A percentile compares a stretch with the other conserved stretches of the same genome.
These are phyloP conservation scores for Amyloporia xantha DNA, from an alignment of 768 basidiomycete species.

Conservation along the genomic window DNA sequence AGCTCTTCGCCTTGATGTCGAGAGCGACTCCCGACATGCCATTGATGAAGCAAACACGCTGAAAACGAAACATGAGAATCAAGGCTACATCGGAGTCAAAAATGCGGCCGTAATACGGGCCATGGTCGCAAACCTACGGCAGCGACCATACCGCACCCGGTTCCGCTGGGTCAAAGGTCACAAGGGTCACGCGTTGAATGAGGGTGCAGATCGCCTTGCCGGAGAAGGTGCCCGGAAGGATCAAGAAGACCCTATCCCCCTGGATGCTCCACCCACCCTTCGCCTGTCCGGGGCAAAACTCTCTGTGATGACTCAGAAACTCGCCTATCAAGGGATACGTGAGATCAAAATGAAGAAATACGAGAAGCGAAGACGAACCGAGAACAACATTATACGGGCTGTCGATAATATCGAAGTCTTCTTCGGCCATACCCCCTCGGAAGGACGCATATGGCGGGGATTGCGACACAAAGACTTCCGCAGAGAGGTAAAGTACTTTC, in stretches of 20 bases:
- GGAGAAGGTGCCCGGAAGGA: too few relatives aligned
- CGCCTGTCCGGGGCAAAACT: not conserved
- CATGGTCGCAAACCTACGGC: slow-evolving; percentile 19
- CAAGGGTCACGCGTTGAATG: too few relatives aligned
- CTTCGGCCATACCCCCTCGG: not conserved
- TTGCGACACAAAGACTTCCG: not conserved
- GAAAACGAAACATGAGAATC: too few relatives aligned
- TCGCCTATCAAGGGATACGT: not conserved
- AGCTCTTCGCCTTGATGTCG: slow-evolving; percentile 8
- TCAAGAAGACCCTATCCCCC: too few relatives aligned
- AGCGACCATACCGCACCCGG: not conserved
- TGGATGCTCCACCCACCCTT: not conserved
- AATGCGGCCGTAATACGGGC: too few relatives aligned
- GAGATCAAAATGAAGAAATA: not conserved
- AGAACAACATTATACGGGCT: not conserved
- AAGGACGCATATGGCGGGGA: not conserved
- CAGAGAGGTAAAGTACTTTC: not conserved
- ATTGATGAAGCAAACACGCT: too few relatives aligned
- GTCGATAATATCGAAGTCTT: too few relatives aligned
- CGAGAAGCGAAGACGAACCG: not conserved
- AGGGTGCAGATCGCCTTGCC: too few relatives aligned
- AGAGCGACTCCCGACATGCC: slow-evolving; percentile 20
- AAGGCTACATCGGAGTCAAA: too few relatives aligned
- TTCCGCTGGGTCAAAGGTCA: too few relatives aligned
- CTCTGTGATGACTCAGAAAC: not conserved